Base-by-base conservation (phyloP, 2,329 filamentous ascomycete genomes). In the Arthrobotrys iridis region DNA sequence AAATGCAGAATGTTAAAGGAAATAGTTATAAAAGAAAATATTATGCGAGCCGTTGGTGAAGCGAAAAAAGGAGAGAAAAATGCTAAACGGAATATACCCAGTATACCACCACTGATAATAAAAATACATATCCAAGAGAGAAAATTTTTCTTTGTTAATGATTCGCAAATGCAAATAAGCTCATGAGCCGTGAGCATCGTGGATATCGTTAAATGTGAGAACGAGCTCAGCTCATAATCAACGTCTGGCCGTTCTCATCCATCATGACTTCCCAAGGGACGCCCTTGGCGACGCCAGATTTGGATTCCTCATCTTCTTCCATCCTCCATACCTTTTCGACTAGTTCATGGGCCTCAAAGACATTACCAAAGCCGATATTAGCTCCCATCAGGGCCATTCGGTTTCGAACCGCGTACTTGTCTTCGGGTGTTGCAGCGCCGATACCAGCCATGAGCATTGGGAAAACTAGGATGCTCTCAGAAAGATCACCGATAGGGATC, bases 391-490 rank as follows among this genome's bases (percentile, higher is more conserved):
- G 37, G 13, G 35, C 28, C 60, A 77, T 76, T 22, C 76, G 48
- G 22, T 64, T 60, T 57, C 70, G 64, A n/a, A 77, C 72, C 4
- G 59, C 60, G 20, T 43, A 46, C 33, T 64, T 67, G 35, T 77
- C 76, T 33, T 72, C 76, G 10, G 59, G 24, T 20, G 46, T 63
- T 24, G 55, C 41, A 5, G 76, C 76, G 13, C 65, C 76, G 40
- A 77, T 57, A 15, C 76, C 76, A 4, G 76, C 76, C 59, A 76
- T 76, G 28, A 77, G 57, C 72, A 77, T 73, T 13, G 76, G 76
- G 59, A 77, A 77, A 3, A 77, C 65, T 28, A 77, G 72, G 33
- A 77, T 77, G 33, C 76, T 77, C 58, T 77, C 76, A 3, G 74
- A 70, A 8, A 77, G 50, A 55, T 77, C 76, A 35, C 76, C 76